A percentile compares a stretch with the other conserved stretches of the same genome.
Evolutionary conservation across 306 rosid species (phyloP).

Genomic region (Casuarina glauca): DNA sequence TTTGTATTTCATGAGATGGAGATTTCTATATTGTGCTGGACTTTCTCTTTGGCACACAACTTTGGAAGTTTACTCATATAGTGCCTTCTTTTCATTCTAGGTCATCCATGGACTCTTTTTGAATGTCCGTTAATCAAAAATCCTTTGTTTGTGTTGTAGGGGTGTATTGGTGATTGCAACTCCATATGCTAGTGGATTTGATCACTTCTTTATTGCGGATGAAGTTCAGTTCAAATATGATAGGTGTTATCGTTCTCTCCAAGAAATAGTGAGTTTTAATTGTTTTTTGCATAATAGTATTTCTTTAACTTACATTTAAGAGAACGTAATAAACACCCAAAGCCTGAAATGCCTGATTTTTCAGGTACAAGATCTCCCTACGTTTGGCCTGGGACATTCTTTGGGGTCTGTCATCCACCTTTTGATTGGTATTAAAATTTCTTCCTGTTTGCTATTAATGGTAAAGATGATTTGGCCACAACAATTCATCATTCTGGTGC

Average conservation of each 20-base stretch:
- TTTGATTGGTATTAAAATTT: constrained; percentile 68
- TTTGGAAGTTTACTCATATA: background rate
- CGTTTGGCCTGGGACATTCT: constrained; percentile 93
- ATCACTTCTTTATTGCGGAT: constrained; percentile 94
- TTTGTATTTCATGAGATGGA: background rate
- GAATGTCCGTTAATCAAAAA: constrained; percentile 23
- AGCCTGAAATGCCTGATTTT: constrained; percentile 34
- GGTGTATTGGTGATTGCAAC: constrained; percentile 91
- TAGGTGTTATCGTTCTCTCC: constrained; percentile 69
- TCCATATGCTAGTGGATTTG: constrained; percentile 98
- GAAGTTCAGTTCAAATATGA: constrained; percentile 95
- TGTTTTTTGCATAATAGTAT: constrained; percentile 15
- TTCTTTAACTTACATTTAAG: constrained; percentile 21
- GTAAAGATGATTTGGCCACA: constrained; percentile 30
- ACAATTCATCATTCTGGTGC: constrained; percentile 34
- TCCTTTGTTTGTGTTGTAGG: constrained; percentile 44
- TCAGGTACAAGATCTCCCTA: constrained; percentile 87
- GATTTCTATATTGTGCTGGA: background rate
- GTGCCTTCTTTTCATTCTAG: background rate
- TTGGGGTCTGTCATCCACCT: constrained; percentile 98
- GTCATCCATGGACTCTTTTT: constrained; percentile 15
- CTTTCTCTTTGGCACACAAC: background rate
- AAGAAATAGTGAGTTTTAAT: constrained; percentile 58
- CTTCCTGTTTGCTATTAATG: constrained; percentile 29
- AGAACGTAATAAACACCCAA: background rate